phyloP scores from a whole-genome alignment of 805 yeast species.

The Ogataea ganodermae region DNA sequence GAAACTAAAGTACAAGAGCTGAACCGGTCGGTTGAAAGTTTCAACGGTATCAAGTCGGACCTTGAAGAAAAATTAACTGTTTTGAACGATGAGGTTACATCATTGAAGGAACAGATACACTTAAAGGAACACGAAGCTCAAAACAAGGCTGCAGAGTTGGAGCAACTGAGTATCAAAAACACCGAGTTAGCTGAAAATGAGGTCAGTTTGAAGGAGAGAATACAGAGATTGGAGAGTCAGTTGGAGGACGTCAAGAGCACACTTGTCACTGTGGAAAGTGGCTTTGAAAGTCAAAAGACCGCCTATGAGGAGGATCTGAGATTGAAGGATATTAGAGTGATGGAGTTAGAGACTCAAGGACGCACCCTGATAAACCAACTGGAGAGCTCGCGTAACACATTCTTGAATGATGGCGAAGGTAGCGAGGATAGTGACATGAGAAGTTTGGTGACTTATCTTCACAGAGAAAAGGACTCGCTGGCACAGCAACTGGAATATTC shows the following conservation, averaged over 20 bases:
- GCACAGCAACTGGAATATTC: slow-evolving; percentile 57
- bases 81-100: slow-evolving; percentile 35
- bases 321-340: slow-evolving; percentile 44
- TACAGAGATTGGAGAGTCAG: slow-evolving; percentile 41
- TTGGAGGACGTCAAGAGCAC: slow-evolving; percentile 37
- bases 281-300: slow-evolving; percentile 47
- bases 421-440: slow-evolving; percentile 39
- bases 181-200: slow-evolving; percentile 22
- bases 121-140: slow-evolving; percentile 25
- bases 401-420: slow-evolving; percentile 16
- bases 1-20: slow-evolving; percentile 27
- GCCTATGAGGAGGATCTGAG: slow-evolving; percentile 50
- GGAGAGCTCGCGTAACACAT: slow-evolving; percentile 35
- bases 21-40: slow-evolving; percentile 17
- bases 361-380: slow-evolving; percentile 67
- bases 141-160: slow-evolving; percentile 30
- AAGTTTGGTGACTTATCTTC: slow-evolving; percentile 61
- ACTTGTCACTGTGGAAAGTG: slow-evolving; percentile 40
- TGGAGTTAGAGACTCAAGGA: slow-evolving; percentile 69
- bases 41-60: neutral
- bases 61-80: slow-evolving; percentile 24
- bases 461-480: slow-evolving; percentile 73
- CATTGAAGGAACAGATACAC: slow-evolving; percentile 25
- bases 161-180: slow-evolving; percentile 30
- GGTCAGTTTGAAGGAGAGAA: slow-evolving; percentile 22